Conservation (phyloP, 2,329 filamentous ascomycete species). For the Fusarium staphyleae region DNA sequence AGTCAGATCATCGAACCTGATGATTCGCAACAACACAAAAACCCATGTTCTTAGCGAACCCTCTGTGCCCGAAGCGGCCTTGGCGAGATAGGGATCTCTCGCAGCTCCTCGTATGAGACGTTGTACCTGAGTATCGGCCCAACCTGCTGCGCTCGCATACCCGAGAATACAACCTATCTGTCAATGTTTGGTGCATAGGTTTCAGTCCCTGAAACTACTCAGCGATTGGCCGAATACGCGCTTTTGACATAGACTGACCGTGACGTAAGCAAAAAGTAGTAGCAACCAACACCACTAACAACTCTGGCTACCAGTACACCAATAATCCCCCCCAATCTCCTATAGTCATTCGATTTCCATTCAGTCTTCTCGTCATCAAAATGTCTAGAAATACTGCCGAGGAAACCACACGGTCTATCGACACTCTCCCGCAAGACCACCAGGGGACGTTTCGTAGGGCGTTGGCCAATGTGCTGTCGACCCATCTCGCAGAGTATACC, state of each 20-base stretch:
- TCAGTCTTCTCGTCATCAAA: background rate
- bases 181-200: too few relatives aligned
- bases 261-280: too few relatives aligned
- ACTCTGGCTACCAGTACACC: too few relatives aligned
- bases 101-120: background rate
- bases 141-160: background rate
- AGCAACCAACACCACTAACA: too few relatives aligned
- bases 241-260: too few relatives aligned
- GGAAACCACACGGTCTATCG: background rate
- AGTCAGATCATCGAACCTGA: too few relatives aligned
- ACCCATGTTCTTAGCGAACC: background rate
- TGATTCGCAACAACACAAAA: too few relatives aligned
- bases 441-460: background rate
- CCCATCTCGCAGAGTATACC: background rate
- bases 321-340: too few relatives aligned
- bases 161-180: background rate
- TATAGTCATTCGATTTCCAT: background rate
- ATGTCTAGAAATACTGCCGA: background rate
- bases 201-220: too few relatives aligned
- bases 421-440: background rate
- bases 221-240: too few relatives aligned
- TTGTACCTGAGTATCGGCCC: background rate
- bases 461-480: background rate
- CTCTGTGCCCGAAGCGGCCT: constrained; percentile 1
- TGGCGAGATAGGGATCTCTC: background rate